Conservation (phyloP, 345 rosid species). For the Corchorus olitorius region DNA sequence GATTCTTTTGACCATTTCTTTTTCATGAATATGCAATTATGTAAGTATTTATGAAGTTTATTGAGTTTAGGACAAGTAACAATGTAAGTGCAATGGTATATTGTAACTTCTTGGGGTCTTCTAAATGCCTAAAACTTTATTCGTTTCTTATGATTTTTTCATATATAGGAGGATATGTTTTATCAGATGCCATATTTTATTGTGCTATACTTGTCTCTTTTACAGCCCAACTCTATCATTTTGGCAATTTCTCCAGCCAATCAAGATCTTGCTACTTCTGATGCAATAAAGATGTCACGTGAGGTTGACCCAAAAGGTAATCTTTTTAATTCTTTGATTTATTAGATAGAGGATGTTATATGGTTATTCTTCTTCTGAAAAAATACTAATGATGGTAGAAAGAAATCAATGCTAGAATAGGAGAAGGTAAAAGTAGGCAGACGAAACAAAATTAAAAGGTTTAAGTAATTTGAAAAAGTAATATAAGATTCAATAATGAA, state of each 20-base stretch:
- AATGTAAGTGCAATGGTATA: background rate
- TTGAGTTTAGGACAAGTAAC: background rate
- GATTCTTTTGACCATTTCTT: conserved; percentile 12
- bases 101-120: background rate
- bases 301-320: conserved; percentile 97
- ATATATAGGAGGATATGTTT: background rate
- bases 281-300: conserved; percentile 95
- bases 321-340: conserved; percentile 7
- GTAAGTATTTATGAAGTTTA: background rate
- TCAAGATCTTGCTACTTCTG: conserved; percentile 99
- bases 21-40: background rate
- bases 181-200: conserved; percentile 15
- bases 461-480: background rate
- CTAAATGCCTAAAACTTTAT: background rate
- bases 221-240: conserved; percentile 93
- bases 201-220: conserved; percentile 21
- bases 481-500: background rate
- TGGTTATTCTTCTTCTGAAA: background rate
- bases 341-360: background rate
- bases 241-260: conserved; percentile 98
- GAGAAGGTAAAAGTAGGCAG: background rate
- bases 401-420: conserved; percentile 7
- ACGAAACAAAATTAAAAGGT: conserved; percentile 1
- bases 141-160: background rate
- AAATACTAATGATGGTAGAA: background rate